Base-by-base conservation (phyloP, 257 asterid species). In the Solanum tarijense region DNA sequence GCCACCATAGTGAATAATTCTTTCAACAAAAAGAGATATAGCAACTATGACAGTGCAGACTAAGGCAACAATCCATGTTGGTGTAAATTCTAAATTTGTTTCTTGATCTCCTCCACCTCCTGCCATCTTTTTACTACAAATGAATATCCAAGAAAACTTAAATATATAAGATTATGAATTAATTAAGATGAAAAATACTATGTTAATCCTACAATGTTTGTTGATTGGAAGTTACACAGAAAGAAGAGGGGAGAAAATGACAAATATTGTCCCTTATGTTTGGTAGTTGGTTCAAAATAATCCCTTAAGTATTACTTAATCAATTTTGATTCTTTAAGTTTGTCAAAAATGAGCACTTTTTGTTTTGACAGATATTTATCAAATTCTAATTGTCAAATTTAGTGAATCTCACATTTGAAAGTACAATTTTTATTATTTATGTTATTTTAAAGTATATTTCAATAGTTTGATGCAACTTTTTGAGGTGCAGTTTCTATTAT, bases 31-130 rank as follows among this genome's bases (percentile, higher is more conserved):
- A 52, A 94, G 89, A 27, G 98, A 94, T 78, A 94, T 89, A 88
- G 93, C 93, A 10, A 94, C 98, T 76, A 94, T 93, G 66, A 91
- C 84, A 7, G 92, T 90, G 89, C 98, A 94, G 8, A 94, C 96
- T 16, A 92, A 35, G 41, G 98, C 98, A 55, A 94, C 90, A 52
- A 94, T 89, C 98, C 98, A 94, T 60, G 98, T 94, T 13, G 98
- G 96, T 21, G 96, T 94, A 29, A 85, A 93, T 89, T 94, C 93
- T 86, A 94, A 89, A 23, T 88, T 88, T 9, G 60, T 84, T 74
- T 92, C 96, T 34, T 85, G 92, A 3, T 79, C 92, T 75, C 69
- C 94, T 20, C 92, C 93, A 36, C 91, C 92, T 76, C 90, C 94
- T 20, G 88, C 90, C 92, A 90, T 91, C 39, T 39, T 88, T 91